Base-by-base conservation (phyloP, 371 early-diverging fungal genomes). In the Rhizopus arrhizus region DNA sequence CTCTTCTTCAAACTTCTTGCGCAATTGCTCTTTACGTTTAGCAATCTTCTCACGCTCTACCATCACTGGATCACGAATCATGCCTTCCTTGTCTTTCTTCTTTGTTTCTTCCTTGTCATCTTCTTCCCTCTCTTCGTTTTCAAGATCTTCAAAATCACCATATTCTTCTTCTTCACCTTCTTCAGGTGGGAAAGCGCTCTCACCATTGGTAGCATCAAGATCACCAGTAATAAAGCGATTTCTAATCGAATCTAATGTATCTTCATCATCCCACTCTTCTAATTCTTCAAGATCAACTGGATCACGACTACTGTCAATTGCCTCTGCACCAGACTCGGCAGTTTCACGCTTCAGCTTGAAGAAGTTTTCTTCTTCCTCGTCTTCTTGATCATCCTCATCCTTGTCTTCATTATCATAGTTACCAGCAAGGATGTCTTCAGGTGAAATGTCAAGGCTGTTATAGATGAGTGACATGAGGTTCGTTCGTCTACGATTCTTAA, bases 101-200 rank as follows among this genome's bases (percentile, higher is more conserved):
- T 33, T 34, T 12, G 58, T 66, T 0, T 53, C 70, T 3, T 67
- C 75, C 10, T 72, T 70, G 8, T 69, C 65, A 28, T 70, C 77
- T 55, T 75, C 81, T 5, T 75, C 80, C 13, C 49, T 57, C 13
- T 58, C 70, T 15, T 75, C 85, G 45, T 77, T 83, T 69, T 95
- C 97, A 8, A 95, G 78, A 74, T 97, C 98, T 67, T 94, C 96
- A 78, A 94, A 95, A 60, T 94, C 96, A 29, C 94, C 95, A 66
- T 78, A 81, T 51, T 89, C 87, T 48, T 90, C 88, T 13, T 87
- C 89, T 28, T 78, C 22, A 22, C 22, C 85, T 22, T 78, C 75
- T 12, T 72, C 81, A 10, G 59, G 68, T 15, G 56, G 56, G 11
- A 76, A 81, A 6, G 75, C 77, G 10, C 73, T 79, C 9, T 70